These are phyloP conservation scores for Noccaea bulbosa DNA, from an alignment of 345 rosid species.

Conservation along the genomic window DNA sequence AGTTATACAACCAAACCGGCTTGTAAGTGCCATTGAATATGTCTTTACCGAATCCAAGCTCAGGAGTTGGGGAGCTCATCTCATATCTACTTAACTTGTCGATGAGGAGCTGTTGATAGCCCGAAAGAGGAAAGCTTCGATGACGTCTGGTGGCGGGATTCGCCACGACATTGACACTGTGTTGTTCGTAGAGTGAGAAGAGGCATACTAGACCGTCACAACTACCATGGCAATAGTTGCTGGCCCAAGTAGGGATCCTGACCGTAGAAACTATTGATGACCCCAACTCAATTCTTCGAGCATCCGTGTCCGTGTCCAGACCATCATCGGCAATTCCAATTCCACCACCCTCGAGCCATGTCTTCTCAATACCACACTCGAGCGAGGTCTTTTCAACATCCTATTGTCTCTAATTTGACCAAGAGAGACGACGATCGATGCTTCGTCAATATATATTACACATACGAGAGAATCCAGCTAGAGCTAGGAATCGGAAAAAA, in stretches of 20 bases:
- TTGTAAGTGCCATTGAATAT: not conserved
- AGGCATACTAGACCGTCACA: constrained; percentile 3
- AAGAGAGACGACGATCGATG: no score
- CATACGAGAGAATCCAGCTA: not conserved
- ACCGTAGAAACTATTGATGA: not conserved
- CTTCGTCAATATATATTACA: no score
- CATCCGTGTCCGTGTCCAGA: not conserved
- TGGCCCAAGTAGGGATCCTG: not conserved
- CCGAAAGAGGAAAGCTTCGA: not conserved
- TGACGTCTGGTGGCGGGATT: not conserved
- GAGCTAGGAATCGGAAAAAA: not conserved
- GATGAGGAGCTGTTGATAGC: not conserved
- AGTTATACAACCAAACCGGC: not conserved
- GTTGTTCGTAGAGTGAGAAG: not conserved
- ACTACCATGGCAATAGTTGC: not conserved
- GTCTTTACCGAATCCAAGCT: constrained; percentile 10
- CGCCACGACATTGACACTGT: not conserved
- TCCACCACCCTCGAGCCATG: not conserved
- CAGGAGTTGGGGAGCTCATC: not conserved
- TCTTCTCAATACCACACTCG: not conserved
- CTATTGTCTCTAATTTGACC: not conserved
- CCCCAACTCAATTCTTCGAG: not conserved
- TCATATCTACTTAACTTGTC: not conserved
- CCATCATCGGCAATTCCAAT: not conserved
- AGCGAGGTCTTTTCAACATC: not conserved